phyloP scores from a whole-genome alignment of 305 asterid species.

The Fraxinus greggii region DNA sequence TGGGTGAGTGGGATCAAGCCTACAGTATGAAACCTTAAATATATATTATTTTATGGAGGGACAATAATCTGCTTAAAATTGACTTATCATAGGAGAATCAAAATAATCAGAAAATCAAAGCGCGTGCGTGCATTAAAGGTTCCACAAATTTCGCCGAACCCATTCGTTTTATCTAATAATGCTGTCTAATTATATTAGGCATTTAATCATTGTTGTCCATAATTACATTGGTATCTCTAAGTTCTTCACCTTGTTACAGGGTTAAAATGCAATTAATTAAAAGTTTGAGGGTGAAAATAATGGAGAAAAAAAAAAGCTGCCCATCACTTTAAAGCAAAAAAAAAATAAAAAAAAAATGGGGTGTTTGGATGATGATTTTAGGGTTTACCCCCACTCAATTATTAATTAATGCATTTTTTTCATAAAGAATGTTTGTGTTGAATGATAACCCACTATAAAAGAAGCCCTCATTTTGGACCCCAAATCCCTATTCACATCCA shows the following conservation, averaged over 20 bases:
- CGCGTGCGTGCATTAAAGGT: slow-evolving; percentile 47
- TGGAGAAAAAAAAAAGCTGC: slow-evolving; percentile 9
- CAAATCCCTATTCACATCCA: slow-evolving; percentile 26
- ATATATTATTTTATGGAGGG: neutral
- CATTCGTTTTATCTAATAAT: slow-evolving; percentile 45
- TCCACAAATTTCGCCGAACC: slow-evolving; percentile 47
- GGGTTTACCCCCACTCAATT: slow-evolving; percentile 32
- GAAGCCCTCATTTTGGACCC: slow-evolving; percentile 52
- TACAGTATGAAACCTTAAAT: neutral
- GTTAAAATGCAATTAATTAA: slow-evolving; percentile 7
- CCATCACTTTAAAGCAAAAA: slow-evolving; percentile 21
- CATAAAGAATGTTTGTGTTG: slow-evolving; percentile 25
- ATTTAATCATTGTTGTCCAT: slow-evolving; percentile 36
- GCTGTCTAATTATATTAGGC: slow-evolving; percentile 42
- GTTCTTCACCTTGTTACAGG: slow-evolving; percentile 20
- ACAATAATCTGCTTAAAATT: neutral
- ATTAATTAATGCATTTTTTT: slow-evolving; percentile 19
- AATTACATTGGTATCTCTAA: slow-evolving; percentile 20
- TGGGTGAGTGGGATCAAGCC: neutral
- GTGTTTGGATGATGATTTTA: slow-evolving; percentile 14
- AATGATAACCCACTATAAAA: slow-evolving; percentile 39
- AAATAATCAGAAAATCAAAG: slow-evolving; percentile 33
- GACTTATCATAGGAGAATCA: neutral
- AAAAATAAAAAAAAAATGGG: neutral
- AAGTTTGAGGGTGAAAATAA: slow-evolving; percentile 17